Evolutionary conservation across 768 basidiomycete genomes (phyloP).

Genomic region (Phlebiopsis gigantea): DNA sequence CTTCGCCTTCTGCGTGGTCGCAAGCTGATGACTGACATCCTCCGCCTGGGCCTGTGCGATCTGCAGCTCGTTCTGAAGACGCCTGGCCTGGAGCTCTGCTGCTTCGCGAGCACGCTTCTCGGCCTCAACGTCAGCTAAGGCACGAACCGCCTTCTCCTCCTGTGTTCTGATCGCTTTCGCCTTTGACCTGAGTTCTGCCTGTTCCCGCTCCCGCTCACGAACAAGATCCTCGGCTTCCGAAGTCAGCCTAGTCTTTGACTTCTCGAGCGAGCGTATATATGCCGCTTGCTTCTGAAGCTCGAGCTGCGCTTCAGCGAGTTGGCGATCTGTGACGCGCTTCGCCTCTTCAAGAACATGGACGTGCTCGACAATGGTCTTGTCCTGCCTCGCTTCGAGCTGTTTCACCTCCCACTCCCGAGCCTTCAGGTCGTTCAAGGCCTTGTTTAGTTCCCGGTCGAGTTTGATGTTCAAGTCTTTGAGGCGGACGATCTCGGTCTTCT

Average conservation of each 20-base stretch:
- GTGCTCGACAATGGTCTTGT: slow-evolving; percentile 98
- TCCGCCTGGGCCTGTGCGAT: slow-evolving; percentile 48
- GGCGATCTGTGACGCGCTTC: slow-evolving; percentile 89
- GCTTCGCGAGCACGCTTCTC: slow-evolving; percentile 62
- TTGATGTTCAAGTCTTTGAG: slow-evolving; percentile 66
- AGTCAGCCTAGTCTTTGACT: slow-evolving; percentile 66
- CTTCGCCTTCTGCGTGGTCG: slow-evolving; percentile 53
- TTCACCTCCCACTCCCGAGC: slow-evolving; percentile 81
- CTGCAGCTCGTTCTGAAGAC: slow-evolving; percentile 59
- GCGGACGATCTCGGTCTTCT: slow-evolving; percentile 65
- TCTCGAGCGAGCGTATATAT: slow-evolving; percentile 84
- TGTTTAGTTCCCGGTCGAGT: slow-evolving; percentile 76
- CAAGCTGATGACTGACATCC: slow-evolving; percentile 50
- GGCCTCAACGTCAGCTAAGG: slow-evolving; percentile 55
- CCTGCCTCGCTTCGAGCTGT: slow-evolving; percentile 80
- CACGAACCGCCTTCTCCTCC: slow-evolving; percentile 55
- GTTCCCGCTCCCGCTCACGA: slow-evolving; percentile 68
- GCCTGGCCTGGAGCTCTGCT: slow-evolving; percentile 56
- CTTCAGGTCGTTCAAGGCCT: slow-evolving; percentile 75
- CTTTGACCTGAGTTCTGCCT: slow-evolving; percentile 56
- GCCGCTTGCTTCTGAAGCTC: slow-evolving; percentile 70
- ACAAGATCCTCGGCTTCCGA: slow-evolving; percentile 80
- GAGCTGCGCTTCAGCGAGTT: slow-evolving; percentile 73
- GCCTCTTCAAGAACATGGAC: slow-evolving; percentile 95
- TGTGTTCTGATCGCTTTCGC: slow-evolving; percentile 62